Evolutionary conservation across 2,329 filamentous ascomycete genomes (phyloP), one percentile per base, ranked within the genome.

Genomic region (Talaromyces albobiverticillius): DNA sequence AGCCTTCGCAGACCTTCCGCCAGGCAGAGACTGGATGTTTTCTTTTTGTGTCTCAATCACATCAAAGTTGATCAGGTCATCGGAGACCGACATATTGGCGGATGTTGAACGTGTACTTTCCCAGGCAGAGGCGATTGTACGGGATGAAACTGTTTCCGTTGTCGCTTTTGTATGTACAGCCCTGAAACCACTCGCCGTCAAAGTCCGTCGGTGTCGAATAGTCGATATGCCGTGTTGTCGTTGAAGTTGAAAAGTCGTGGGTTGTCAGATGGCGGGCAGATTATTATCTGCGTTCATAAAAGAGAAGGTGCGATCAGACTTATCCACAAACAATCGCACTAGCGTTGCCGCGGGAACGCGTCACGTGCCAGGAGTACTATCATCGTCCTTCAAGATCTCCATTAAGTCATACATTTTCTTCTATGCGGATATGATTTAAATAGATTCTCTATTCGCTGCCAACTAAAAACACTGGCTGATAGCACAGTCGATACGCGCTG

Each of bases 1-100:
- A 51, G 94, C 92, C 75, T 86, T 89, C 43, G 93, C 94, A 38
- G 93, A 97, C 60, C 94, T 80, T 31, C 87, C 94, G 59, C 90
- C 88, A 14, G 93, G 92, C 11, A 99, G 81, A 20, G 91, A 86
- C 72, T 96, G 92, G 54, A 99, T 96, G 73, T 99, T 99, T 76
- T 99, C 94, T 75, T 99, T 99, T 65, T 96, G 92, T 45, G 83
- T 84, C 76, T 99, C 94, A 74, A 99, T 96, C 59, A 96, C 83
- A 64, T 95, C 89, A 76, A 99, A 97, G 75, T 78, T 70, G 60
- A 78, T 72, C 47, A 75, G 65, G 59, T 78, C 75, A 38, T 74
- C 69, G 41, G 69, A 63, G 55, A 61, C 65, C 63, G 71, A 66
- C 73, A 76, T 75, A 29, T 62, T 65, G 62, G 61, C 62, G 82